These are phyloP conservation scores for Hypoxylon rubiginosum DNA, from an alignment of 2,329 filamentous ascomycete species.

Conservation along the genomic window DNA sequence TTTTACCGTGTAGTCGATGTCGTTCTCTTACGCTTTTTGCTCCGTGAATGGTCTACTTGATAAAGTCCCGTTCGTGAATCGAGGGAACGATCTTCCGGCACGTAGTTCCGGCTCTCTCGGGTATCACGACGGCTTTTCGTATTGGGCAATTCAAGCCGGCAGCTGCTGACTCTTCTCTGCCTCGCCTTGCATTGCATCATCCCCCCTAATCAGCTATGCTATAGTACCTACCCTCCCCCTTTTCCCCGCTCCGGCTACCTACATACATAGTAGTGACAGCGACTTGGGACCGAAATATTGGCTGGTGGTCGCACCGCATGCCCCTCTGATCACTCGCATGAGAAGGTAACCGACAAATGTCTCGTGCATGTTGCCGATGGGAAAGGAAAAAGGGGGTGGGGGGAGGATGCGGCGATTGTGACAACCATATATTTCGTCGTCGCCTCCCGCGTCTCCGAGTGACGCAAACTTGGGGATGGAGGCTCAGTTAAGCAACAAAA, in stretches of 20 bases:
- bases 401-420: conserved; percentile 27
- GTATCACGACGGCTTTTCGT: conserved; percentile 8
- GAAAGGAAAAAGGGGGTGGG: conserved; percentile 13
- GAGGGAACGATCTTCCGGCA: conserved; percentile 14
- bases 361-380: conserved; percentile 22
- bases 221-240: conserved; percentile 26
- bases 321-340: conserved; percentile 40
- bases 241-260: conserved; percentile 25
- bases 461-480: conserved; percentile 23
- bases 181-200: conserved; percentile 21
- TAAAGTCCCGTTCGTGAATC: conserved; percentile 15
- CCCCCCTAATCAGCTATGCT: conserved; percentile 10
- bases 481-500: conserved; percentile 15
- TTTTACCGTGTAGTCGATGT: conserved; percentile 26
- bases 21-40: not conserved
- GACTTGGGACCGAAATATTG: conserved; percentile 8
- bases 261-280: conserved; percentile 7
- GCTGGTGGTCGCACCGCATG: conserved; percentile 39
- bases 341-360: conserved; percentile 11
- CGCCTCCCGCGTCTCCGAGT: conserved; percentile 8
- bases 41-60: conserved; percentile 2
- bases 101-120: conserved; percentile 27
- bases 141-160: conserved; percentile 29
- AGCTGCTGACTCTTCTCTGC: conserved; percentile 21
- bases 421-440: not conserved